Conservation (phyloP, 2,329 filamentous ascomycete genomes). For the Aspergillus sp. region DNA sequence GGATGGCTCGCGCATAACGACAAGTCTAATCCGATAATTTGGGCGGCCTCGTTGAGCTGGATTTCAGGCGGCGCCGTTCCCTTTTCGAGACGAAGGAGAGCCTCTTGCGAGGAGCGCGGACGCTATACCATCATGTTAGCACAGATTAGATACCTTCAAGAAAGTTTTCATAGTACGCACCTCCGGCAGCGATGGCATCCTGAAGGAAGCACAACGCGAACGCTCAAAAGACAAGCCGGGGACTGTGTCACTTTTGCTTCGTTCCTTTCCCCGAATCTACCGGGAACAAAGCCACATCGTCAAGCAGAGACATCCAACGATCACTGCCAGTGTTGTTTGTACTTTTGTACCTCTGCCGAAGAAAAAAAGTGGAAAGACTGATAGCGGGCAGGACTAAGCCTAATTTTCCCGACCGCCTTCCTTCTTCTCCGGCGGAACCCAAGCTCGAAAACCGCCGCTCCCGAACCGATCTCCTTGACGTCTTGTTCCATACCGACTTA, state of each 20-base stretch:
- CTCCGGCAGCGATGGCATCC: conserved; percentile 38
- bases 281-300: background rate
- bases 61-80: conserved; percentile 38
- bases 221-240: background rate
- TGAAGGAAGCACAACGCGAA: conserved; percentile 20
- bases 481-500: conserved; percentile 18
- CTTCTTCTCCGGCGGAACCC: conserved; percentile 18
- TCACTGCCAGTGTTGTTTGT: conserved; percentile 2
- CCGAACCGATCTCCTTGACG: conserved; percentile 17
- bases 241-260: conserved; percentile 4
- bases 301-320: conserved; percentile 2
- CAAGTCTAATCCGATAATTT: conserved; percentile 43
- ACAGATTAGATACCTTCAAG: background rate
- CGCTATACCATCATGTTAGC: conserved; percentile 24
- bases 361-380: conserved; percentile 21
- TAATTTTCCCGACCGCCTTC: conserved; percentile 43
- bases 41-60: conserved; percentile 44
- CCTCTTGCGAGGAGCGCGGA: conserved; percentile 43
- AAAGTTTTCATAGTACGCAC: conserved; percentile 25
- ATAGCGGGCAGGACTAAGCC: conserved; percentile 19
- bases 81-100: conserved; percentile 47
- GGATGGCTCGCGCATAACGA: conserved; percentile 31
- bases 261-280: conserved; percentile 1
- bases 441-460: conserved; percentile 24
- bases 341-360: background rate